Base-by-base conservation (phyloP, 192 early-diverging fungal species). In the Helicostylum pulchrum region DNA sequence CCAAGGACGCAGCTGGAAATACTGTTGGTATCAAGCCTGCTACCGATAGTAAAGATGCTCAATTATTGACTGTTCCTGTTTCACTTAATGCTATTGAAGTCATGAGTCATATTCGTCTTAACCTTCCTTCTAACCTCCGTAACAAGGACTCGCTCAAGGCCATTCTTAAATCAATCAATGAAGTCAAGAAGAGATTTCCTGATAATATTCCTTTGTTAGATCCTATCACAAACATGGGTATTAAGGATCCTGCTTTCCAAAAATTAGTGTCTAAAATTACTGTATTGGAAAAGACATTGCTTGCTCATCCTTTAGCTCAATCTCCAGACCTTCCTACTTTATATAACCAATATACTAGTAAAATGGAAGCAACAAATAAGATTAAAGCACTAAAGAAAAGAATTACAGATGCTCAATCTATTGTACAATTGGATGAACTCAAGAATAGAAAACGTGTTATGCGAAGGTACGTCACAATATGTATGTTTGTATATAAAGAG, bases 351-450 rank as follows among this genome's bases (percentile, higher is more conserved):
- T 96, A 92, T 70, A 69, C 83, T 48, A 57, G 64, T 44, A 96
- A 97, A 66, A 76, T 89, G 19, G 75, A 79, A 8, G 23, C 88
- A 6, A 73, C 57, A 43, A 67, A 66, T 21, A 77, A 85, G 53
- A 87, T 97, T 61, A 90, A 87, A 55, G 74, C 78, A 0, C 36
- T 83, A 30, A 90, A 86, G 63, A 89, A 86, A 64, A 81, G 88
- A 67, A 89, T 97, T 26, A 72, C 79, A 14, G 84, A 87, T 44
- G 86, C 93, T 15, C 86, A 94, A 49, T 79, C 88, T 9, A 90
- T 97, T 36, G 79, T 94, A 10, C 95, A 97, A 66, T 68, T 97
- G 52, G 95, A 97, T 53, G 97, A 99, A 64, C 83, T 97, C 44
- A 93, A 94, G 65, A 86, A 87, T 60, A 84, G 97, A 44, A 90